Percentiles rank a stretch among this genome's conserved stretches.
phyloP scores from a whole-genome alignment of 345 rosid genomes.

The Mallotus nudiflorus region DNA sequence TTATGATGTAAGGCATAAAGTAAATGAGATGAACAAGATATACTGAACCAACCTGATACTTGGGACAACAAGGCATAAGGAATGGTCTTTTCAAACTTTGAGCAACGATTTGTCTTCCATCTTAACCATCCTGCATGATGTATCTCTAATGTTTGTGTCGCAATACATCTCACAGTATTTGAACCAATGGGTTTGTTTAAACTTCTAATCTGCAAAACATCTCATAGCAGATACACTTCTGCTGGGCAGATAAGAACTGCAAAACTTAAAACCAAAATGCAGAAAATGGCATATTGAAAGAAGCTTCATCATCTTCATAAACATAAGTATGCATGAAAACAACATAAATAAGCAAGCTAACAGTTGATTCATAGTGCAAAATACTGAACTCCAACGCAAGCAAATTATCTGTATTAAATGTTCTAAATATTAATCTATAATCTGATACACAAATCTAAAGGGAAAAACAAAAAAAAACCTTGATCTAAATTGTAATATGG shows the following conservation, averaged over 20 bases:
- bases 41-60: constrained; percentile 63
- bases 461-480: neutral
- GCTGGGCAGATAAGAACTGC: neutral
- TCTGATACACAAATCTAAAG: no score
- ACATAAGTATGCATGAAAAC: constrained; percentile 1
- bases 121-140: constrained; percentile 63
- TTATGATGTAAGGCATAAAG: neutral
- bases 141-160: constrained; percentile 85
- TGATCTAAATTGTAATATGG: no score
- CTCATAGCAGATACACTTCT: neutral
- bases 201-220: constrained; percentile 64
- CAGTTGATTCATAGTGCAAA: neutral
- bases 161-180: constrained; percentile 58
- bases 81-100: constrained; percentile 85
- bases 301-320: neutral
- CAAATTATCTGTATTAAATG: neutral
- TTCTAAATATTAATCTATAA: no score
- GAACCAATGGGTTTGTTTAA: constrained; percentile 61
- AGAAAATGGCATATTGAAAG: neutral
- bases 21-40: neutral
- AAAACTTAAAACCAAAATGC: constrained; percentile 10
- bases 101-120: constrained; percentile 73
- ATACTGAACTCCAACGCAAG: neutral
- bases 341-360: neutral
- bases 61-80: constrained; percentile 77